Base-by-base conservation (phyloP, 1,284 basidiomycete species). In the Athelia psychrophila region DNA sequence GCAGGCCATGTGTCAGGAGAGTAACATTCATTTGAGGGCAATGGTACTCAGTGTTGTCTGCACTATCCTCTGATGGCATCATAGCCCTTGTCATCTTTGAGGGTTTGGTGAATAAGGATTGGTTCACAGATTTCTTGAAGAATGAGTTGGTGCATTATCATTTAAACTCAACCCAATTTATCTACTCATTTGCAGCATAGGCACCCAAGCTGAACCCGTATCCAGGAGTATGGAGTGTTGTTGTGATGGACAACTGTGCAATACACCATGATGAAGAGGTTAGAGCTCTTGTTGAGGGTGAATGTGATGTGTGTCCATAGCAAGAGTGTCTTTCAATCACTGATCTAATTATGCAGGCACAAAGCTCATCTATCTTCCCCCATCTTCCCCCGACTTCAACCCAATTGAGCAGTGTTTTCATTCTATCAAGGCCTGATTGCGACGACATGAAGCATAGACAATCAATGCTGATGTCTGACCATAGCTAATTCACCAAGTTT, bases 211-310 rank as follows among this genome's bases (percentile, higher is more conserved):
- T 59, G 15, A 58, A 52, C 27, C 51, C 48, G 2, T 65, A 56
- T 44, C 66, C 63, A 8, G 58, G 52, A 2, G 45, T 45, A 38
- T 53, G 56, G 15, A 67, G 63, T 50, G 54, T 64, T 15, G 46
- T 67, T 36, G 49, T 68, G 9, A 58, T 66, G 52, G 64, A 68
- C 53, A 66, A 66, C 51, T 62, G 59, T 35, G 20, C 50, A 1
- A 68, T 67, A 16, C 65, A 67, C 53, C 58, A 67, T 47, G 52
- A 54, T 19, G 50, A 56, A 20, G 56, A 56, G 16, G 50, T 67
- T 3, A 44, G 48, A 10, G 42, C 56, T 18, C 54, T 65, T 49
- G 54, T 66, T 20, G 56, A 58, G 44, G 57, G 40, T 27, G 24
- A 47, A 53, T 62, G 40, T 35, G 30, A 51, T 54, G 50, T 24